Conservation (phyloP, 306 rosid genomes). For the Pachyrhizus erosus region DNA sequence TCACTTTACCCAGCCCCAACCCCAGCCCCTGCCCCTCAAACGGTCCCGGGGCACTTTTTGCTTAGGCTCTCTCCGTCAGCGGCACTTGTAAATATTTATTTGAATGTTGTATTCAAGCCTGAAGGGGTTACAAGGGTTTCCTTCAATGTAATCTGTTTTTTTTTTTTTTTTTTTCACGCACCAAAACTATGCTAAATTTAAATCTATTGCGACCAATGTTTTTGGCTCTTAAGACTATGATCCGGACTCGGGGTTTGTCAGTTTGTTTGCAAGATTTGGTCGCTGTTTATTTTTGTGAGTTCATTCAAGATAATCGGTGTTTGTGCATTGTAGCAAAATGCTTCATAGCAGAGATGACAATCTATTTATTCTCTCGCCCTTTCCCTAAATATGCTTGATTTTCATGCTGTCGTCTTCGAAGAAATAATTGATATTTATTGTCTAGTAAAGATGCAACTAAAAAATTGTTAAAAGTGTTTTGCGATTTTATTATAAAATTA, state of each 20-base stretch:
- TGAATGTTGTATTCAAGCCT: constrained; percentile 33
- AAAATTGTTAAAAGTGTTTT: background rate
- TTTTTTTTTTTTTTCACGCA: background rate
- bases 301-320: background rate
- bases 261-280: background rate
- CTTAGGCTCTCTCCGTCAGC: constrained; percentile 13
- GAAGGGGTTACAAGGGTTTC: constrained; percentile 33
- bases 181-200: constrained; percentile 11
- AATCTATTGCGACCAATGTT: background rate
- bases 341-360: background rate
- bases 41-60: background rate
- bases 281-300: background rate
- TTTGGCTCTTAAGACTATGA: background rate
- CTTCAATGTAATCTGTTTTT: background rate
- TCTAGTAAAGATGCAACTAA: background rate
- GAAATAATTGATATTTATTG: background rate
- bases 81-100: constrained; percentile 48
- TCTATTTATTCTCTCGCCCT: background rate
- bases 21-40: background rate
- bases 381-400: background rate
- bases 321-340: background rate
- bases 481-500: background rate
- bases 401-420: background rate
- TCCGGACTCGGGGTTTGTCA: background rate
- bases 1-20: background rate